phyloP scores from a whole-genome alignment of 164 flowering plant genomes.

The Paratinospora sagittata region DNA sequence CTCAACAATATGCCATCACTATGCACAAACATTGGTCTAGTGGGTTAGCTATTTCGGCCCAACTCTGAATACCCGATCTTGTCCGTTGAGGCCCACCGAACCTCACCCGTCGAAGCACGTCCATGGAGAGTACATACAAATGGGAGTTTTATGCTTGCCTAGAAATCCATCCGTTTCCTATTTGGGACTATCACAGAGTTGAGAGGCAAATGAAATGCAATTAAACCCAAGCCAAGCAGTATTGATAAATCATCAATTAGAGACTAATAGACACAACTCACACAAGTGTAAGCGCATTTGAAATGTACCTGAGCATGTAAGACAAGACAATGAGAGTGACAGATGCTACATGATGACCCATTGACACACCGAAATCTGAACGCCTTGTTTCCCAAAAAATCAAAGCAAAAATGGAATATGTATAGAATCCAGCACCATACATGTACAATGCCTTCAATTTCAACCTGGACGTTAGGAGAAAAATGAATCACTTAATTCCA shows the following conservation, averaged over 20 bases:
- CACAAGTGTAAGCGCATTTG: background rate
- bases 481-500: constrained; percentile 6
- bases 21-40: background rate
- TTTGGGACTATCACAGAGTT: background rate
- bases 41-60: background rate
- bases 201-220: background rate
- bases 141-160: background rate
- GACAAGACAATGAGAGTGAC: constrained; percentile 71
- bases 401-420: constrained; percentile 87
- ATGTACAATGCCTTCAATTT: constrained; percentile 76
- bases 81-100: no score
- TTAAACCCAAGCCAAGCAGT: background rate
- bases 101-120: no score
- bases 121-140: no score
- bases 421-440: constrained; percentile 84
- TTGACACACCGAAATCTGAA: constrained; percentile 86
- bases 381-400: constrained; percentile 96
- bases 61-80: no score
- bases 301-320: constrained; percentile 60
- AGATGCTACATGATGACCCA: constrained; percentile 89
- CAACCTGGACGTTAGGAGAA: constrained; percentile 40
- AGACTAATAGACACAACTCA: no score
- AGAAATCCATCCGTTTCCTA: background rate
- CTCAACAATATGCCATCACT: background rate
- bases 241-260: no score